Evolutionary conservation across 2,329 filamentous ascomycete species (phyloP).

Genomic region (Fusarium dlaminii): DNA sequence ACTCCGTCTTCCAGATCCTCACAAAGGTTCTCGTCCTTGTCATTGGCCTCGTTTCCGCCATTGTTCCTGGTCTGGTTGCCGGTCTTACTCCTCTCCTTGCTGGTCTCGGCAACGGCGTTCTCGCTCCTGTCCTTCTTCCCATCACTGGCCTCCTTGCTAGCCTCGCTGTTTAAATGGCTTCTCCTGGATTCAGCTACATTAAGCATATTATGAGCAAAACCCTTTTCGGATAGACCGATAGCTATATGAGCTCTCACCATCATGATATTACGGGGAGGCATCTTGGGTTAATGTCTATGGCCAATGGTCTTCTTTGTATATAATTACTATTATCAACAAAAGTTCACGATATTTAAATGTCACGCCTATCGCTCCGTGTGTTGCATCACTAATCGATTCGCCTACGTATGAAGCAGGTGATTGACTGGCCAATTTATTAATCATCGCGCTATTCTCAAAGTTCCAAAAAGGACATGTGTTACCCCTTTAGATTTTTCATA

Average conservation of each 20-base stretch:
- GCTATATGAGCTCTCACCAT: background rate
- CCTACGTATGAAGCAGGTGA: no score
- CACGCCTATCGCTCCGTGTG: no score
- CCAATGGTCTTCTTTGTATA: conserved; percentile 4
- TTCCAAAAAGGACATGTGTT: background rate
- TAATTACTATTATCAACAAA: conserved; percentile 3
- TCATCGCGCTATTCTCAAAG: background rate
- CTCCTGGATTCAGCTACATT: background rate
- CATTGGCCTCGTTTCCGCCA: conserved; percentile 33
- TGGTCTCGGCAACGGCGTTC: conserved; percentile 37
- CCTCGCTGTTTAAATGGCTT: conserved; percentile 4
- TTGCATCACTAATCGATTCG: background rate
- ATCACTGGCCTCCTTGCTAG: conserved; percentile 38
- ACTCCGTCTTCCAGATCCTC: conserved; percentile 43
- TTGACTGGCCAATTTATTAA: no score
- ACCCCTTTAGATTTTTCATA: background rate
- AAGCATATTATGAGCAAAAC: background rate
- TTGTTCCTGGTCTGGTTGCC: conserved; percentile 40
- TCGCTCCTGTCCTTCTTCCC: conserved; percentile 42
- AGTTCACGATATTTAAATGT: background rate
- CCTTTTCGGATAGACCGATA: background rate
- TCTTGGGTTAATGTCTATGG: background rate
- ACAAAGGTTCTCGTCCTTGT: conserved; percentile 39
- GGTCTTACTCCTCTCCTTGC: conserved; percentile 42
- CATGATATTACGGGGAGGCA: background rate